Evolutionary conservation across 176 grass and related monocot genomes (phyloP).

Genomic region (Triticum timopheevii): DNA sequence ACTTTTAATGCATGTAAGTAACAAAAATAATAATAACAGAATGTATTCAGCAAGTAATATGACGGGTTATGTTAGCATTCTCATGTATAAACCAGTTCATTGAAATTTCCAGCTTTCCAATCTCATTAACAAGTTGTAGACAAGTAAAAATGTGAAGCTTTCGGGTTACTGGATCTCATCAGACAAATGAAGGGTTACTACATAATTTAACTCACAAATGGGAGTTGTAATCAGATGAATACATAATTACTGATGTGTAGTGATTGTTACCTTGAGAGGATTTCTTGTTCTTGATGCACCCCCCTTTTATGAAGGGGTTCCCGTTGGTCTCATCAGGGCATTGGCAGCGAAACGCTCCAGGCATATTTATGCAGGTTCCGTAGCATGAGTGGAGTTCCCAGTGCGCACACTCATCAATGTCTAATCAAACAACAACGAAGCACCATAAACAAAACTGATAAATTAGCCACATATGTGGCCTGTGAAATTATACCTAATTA

Average conservation of each 20-base stretch:
- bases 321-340: not conserved
- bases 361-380: conserved; percentile 5
- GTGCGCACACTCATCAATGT: conserved; percentile 3
- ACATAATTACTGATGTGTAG: not conserved
- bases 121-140: not conserved
- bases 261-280: not conserved
- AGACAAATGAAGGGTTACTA: too few relatives aligned
- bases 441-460: not conserved
- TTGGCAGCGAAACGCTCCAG: not conserved
- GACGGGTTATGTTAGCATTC: not conserved
- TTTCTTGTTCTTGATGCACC: not conserved
- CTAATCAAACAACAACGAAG: not conserved
- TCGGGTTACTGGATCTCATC: not conserved
- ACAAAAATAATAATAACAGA: not conserved
- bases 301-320: not conserved
- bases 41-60: not conserved
- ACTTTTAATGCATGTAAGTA: not conserved
- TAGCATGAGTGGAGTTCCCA: not conserved
- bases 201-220: not conserved
- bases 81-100: not conserved
- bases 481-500: not conserved
- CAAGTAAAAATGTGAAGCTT: not conserved
- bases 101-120: not conserved
- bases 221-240: not conserved
- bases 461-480: not conserved